phyloP scores from a whole-genome alignment of 2,329 filamentous ascomycete species.

The Arthrobotrys sphaeroides region DNA sequence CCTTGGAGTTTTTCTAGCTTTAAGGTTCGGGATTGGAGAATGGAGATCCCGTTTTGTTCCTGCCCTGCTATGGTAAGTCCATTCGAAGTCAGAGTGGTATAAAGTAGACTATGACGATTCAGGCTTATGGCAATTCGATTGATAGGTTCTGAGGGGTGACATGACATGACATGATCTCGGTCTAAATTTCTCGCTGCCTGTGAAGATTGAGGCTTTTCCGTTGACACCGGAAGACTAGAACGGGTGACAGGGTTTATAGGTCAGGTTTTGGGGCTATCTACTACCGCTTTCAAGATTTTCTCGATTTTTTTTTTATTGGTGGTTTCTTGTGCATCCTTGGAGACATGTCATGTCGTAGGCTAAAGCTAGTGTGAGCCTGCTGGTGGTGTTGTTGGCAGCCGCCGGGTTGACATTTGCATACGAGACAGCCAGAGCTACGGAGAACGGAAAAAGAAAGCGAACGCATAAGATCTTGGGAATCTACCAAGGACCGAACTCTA shows the following conservation, averaged over 20 bases:
- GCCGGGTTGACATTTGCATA: conserved; percentile 14
- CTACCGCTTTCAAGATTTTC: conserved; percentile 31
- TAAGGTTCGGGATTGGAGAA: conserved; percentile 31
- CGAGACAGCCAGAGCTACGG: too few species aligned
- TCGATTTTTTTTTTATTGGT: neutral
- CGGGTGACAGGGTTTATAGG: conserved; percentile 1
- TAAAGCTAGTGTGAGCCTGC: conserved; percentile 16
- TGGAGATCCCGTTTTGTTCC: conserved; percentile 3
- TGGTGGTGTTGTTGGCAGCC: conserved; percentile 10
- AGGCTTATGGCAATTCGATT: neutral
- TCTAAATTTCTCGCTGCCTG: conserved; percentile 19
- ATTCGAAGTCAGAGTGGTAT: conserved; percentile 37
- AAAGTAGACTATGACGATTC: conserved; percentile 19
- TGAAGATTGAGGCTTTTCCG: conserved; percentile 22
- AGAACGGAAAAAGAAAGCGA: neutral
- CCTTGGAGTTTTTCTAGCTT: neutral
- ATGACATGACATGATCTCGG: conserved; percentile 32
- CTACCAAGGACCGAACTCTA: neutral
- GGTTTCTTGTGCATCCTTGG: conserved; percentile 3
- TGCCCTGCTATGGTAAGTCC: conserved; percentile 19
- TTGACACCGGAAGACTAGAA: neutral
- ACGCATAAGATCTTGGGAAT: neutral
- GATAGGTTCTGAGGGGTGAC: neutral
- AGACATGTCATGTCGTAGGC: conserved; percentile 4
- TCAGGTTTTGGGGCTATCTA: conserved; percentile 23